Evolutionary conservation across 768 basidiomycete species (phyloP).

Genomic region (Porphyrellus cyaneotinctus): DNA sequence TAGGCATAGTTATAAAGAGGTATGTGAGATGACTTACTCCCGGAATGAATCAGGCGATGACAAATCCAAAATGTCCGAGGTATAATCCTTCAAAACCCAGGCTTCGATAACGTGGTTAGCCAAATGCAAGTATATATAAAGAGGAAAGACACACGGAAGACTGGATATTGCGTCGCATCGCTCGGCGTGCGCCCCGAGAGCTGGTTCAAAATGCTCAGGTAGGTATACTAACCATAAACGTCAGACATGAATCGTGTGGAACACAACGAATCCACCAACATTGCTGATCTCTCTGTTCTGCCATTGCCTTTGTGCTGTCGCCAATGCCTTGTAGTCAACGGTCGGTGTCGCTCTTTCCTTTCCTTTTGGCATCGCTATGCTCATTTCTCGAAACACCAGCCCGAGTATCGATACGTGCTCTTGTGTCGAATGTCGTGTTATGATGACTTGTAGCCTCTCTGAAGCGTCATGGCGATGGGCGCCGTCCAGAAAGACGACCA

Average conservation of each 20-base stretch:
- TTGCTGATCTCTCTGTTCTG: slow-evolving; percentile 90
- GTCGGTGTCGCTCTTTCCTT: slow-evolving; percentile 9
- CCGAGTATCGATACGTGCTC: slow-evolving; percentile 41
- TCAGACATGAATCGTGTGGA: not conserved
- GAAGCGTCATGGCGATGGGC: slow-evolving; percentile 58
- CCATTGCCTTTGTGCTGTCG: slow-evolving; percentile 77
- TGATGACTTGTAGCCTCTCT: slow-evolving; percentile 46
- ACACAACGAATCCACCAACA: slow-evolving; percentile 40
- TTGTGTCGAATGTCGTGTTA: slow-evolving; percentile 39
- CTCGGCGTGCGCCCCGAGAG: slow-evolving; percentile 90
- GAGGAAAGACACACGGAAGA: slow-evolving; percentile 66
- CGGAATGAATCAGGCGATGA: slow-evolving; percentile 58
- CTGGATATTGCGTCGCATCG: slow-evolving; percentile 92
- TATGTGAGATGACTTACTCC: slow-evolving; percentile 49
- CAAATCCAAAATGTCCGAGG: slow-evolving; percentile 64
- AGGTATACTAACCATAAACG: slow-evolving; percentile 61
- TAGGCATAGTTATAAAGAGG: not conserved
- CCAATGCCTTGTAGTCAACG: slow-evolving; percentile 43
- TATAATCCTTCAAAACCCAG: slow-evolving; percentile 88
- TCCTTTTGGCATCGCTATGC: slow-evolving; percentile 23
- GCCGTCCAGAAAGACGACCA: slow-evolving; percentile 77
- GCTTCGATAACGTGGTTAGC: slow-evolving; percentile 41
- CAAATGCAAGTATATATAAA: not conserved
- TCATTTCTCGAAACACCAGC: slow-evolving; percentile 41
- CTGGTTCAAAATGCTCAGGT: slow-evolving; percentile 86